Evolutionary conservation across 1,284 basidiomycete species (phyloP), one percentile per base, ranked within the genome.

Genomic region (Cystobasidium slooffiae): DNA sequence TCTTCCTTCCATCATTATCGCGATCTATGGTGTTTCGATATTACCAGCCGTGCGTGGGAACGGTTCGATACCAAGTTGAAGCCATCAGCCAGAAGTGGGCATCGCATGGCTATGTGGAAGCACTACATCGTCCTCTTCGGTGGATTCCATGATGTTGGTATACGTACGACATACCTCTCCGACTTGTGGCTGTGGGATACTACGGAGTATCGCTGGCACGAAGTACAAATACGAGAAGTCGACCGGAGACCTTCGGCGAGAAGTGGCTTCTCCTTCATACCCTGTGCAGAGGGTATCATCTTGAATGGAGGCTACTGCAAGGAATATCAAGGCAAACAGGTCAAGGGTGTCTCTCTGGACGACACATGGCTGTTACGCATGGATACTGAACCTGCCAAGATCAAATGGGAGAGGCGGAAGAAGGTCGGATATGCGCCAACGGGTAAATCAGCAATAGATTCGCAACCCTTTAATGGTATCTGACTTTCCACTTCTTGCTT

Each of bases 271-370:
- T 95, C 93, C 0, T 92, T 97, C 80, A 84, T 97, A 1, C 85
- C 94, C 0, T 88, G 87, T 0, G 80, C 89, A 0, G 93, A 97
- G 9, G 94, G 94, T 0, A 87, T 95, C 6, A 81, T 96, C 3
- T 81, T 97, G 9, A 89, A 95, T 79, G 94, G 93, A 31, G 94
- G 94, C 0, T 97, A 97, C 81, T 92, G 91, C 80, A 97, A 97
- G 81, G 91, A 93, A 81, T 97, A 96, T 78, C 84, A 86, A 80
- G 93, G 93, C 0, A 93, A 94, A 80, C 86, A 92, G 3, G 89
- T 92, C 0, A 85, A 94, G 49, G 94, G 94, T 1, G 86, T 94
- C 10, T 93, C 93, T 82, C 85, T 96, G 4, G 93, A 95, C 46
- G 94, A 97, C 80, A 92, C 91, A 0, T 97, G 94, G 93, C 85